These are phyloP conservation scores for Hanseniaspora thailandica DNA, from an alignment of 805 yeast genomes.

Conservation along the genomic window DNA sequence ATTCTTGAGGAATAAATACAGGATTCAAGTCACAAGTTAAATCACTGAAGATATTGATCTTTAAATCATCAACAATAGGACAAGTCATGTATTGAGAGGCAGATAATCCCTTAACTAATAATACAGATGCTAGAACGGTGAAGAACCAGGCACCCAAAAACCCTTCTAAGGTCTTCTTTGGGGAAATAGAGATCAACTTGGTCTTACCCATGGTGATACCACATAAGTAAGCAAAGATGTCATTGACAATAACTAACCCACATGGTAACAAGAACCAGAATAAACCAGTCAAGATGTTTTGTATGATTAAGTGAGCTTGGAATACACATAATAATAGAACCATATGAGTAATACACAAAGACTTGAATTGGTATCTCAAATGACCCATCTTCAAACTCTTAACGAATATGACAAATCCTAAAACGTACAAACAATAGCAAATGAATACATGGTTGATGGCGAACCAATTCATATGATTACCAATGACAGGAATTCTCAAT, in stretches of 20 bases:
- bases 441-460: slow-evolving; percentile 73
- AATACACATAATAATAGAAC: slow-evolving; percentile 76
- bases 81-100: slow-evolving; percentile 70
- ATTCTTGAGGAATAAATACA: slow-evolving; percentile 72
- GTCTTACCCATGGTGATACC: slow-evolving; percentile 94
- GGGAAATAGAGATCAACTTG: slow-evolving; percentile 83
- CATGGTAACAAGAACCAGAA: slow-evolving; percentile 93
- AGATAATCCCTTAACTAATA: slow-evolving; percentile 53
- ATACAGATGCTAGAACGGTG: slow-evolving; percentile 62
- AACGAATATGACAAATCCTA: slow-evolving; percentile 85
- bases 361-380: slow-evolving; percentile 85
- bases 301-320: slow-evolving; percentile 87
- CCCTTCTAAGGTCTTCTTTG: slow-evolving; percentile 96
- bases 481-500: slow-evolving; percentile 27
- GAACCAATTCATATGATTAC: slow-evolving; percentile 36
- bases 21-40: slow-evolving; percentile 76
- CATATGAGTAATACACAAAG: slow-evolving; percentile 89
- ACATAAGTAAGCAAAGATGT: slow-evolving; percentile 90
- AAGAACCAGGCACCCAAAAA: slow-evolving; percentile 96
- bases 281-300: slow-evolving; percentile 77
- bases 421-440: slow-evolving; percentile 68
- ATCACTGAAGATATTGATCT: slow-evolving; percentile 47
- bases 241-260: slow-evolving; percentile 83
- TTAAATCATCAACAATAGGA: slow-evolving; percentile 56
- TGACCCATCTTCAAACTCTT: slow-evolving; percentile 79